Conservation (phyloP, 768 basidiomycete species). For the Coprinopsis marcescibilis region DNA sequence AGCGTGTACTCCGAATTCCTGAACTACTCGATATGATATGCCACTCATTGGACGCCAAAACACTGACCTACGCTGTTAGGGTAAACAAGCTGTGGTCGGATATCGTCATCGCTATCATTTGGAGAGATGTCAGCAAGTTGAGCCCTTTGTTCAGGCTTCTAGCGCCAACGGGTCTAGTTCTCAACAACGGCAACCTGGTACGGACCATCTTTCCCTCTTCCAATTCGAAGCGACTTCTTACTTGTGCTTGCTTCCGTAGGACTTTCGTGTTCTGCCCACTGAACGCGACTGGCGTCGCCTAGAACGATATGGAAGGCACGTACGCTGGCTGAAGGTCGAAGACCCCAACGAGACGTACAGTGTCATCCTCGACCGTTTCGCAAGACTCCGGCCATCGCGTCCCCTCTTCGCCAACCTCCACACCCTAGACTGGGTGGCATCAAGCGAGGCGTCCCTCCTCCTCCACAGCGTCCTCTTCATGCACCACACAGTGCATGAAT, state of each 20-base stretch:
- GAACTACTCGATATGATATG: conserved; percentile 58
- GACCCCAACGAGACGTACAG: conserved; percentile 22
- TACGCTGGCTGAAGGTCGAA: conserved; percentile 32
- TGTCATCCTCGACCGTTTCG: conserved; percentile 48
- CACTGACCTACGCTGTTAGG: conserved; percentile 40
- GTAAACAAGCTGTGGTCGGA: conserved; percentile 60
- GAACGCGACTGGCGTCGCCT: conserved; percentile 52
- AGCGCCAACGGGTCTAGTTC: conserved; percentile 31
- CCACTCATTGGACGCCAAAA: conserved; percentile 33
- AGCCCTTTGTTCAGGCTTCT: conserved; percentile 42
- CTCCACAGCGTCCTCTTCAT: conserved; percentile 46
- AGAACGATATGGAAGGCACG: conserved; percentile 46
- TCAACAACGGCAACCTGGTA: conserved; percentile 17
- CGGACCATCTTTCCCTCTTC: conserved; percentile 19
- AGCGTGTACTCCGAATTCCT: conserved; percentile 47
- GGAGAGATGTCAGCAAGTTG: conserved; percentile 48
- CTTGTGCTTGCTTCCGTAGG: conserved; percentile 22
- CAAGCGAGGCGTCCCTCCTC: conserved; percentile 13
- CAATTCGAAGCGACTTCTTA: neutral
- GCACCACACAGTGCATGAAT: conserved; percentile 42
- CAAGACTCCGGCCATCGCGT: conserved; percentile 46
- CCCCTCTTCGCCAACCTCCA: conserved; percentile 52
- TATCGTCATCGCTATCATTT: conserved; percentile 50
- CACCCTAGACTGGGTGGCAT: conserved; percentile 41
- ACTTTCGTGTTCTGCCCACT: conserved; percentile 35